These are phyloP conservation scores for Fraxinus anomala DNA, from an alignment of 257 asterid genomes.

Conservation along the genomic window DNA sequence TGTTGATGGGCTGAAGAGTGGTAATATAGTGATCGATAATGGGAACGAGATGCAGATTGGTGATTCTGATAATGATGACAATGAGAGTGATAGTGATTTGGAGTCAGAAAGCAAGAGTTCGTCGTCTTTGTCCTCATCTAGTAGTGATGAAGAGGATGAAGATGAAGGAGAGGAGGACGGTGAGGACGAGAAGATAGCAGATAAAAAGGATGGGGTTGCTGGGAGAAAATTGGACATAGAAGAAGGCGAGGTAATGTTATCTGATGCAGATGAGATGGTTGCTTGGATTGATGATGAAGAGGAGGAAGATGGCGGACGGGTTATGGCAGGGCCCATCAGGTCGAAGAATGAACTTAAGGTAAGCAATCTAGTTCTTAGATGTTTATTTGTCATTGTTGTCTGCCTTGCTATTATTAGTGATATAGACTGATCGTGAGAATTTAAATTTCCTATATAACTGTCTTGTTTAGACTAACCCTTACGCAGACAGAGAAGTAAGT, in stretches of 20 bases:
- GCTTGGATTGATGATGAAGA: slow-evolving; percentile 42
- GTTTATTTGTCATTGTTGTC: not conserved
- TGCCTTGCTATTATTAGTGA: not conserved
- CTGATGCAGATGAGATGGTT: slow-evolving; percentile 50
- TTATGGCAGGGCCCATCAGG: slow-evolving; percentile 34
- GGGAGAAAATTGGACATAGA: slow-evolving; percentile 37
- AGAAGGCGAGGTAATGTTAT: slow-evolving; percentile 69
- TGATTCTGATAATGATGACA: slow-evolving; percentile 31
- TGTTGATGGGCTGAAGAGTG: not conserved
- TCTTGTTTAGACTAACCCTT: not conserved
- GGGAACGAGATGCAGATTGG: not conserved
- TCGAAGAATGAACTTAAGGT: slow-evolving; percentile 65
- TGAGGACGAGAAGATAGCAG: slow-evolving; percentile 27
- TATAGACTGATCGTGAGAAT: not conserved
- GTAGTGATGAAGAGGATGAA: slow-evolving; percentile 48
- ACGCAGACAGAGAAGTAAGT: not conserved
- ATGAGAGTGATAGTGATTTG: slow-evolving; percentile 35
- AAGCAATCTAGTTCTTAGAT: slow-evolving; percentile 10
- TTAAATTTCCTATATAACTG: not conserved
- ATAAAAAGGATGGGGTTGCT: slow-evolving; percentile 4
- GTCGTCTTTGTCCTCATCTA: slow-evolving; percentile 41
- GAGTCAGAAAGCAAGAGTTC: slow-evolving; percentile 48
- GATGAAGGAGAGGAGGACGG: slow-evolving; percentile 22
- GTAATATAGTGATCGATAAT: slow-evolving; percentile 6
- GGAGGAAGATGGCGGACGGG: slow-evolving; percentile 29